These are phyloP conservation scores for Wickerhamomyces bisporus DNA, from an alignment of 805 yeast genomes.

Conservation along the genomic window DNA sequence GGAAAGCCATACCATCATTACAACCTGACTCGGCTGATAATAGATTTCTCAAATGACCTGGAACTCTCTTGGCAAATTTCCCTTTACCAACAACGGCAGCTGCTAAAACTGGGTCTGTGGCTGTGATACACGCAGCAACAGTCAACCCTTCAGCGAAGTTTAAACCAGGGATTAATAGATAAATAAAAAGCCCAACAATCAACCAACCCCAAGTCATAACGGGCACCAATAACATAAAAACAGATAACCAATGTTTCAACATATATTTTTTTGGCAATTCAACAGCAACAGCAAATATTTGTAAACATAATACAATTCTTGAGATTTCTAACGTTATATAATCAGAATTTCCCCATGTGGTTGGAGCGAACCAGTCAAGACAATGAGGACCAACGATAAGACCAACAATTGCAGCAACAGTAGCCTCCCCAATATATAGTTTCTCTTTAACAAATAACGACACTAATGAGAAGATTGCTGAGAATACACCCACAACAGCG, in stretches of 20 bases:
- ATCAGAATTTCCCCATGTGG: slow-evolving; percentile 82
- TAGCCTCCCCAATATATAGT: slow-evolving; percentile 86
- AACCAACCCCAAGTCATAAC: slow-evolving; percentile 93
- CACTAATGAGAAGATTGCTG: slow-evolving; percentile 72
- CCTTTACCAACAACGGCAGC: slow-evolving; percentile 96
- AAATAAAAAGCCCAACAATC: slow-evolving; percentile 71
- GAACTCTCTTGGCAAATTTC: slow-evolving; percentile 83
- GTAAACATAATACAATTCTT: slow-evolving; percentile 77
- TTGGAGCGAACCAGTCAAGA: slow-evolving; percentile 76
- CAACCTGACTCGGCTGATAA: slow-evolving; percentile 85
- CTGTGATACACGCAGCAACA: slow-evolving; percentile 85
- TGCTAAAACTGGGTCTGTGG: slow-evolving; percentile 92
- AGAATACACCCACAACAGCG: slow-evolving; percentile 80
- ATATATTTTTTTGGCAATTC: slow-evolving; percentile 88
- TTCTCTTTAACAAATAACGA: slow-evolving; percentile 81
- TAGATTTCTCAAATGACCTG: slow-evolving; percentile 84
- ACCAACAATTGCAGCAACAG: slow-evolving; percentile 82
- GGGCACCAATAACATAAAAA: slow-evolving; percentile 67
- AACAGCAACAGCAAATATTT: slow-evolving; percentile 91
- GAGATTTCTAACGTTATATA: slow-evolving; percentile 77
- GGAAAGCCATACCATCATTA: slow-evolving; percentile 96
- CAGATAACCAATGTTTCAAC: slow-evolving; percentile 78
- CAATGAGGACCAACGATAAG: slow-evolving; percentile 86
- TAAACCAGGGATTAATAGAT: slow-evolving; percentile 70
- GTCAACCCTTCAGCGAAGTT: slow-evolving; percentile 66